A percentile compares a stretch with the other conserved stretches of the same genome.
Conservation (phyloP, 352 stramenopile genomes). For the Globisporangium radiosum region DNA sequence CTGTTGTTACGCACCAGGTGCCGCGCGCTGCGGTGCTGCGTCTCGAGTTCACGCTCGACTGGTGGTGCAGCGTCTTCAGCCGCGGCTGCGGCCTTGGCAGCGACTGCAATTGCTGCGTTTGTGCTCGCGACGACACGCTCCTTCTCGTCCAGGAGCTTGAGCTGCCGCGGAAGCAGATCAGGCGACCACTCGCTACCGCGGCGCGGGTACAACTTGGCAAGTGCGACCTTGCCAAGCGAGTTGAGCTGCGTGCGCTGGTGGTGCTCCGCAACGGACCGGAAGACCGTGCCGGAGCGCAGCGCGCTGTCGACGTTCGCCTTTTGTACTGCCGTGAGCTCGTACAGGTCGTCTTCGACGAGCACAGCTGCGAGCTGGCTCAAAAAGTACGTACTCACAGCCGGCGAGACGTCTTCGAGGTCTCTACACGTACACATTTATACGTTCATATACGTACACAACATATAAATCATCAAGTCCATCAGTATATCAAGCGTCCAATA, state of each 20-base stretch:
- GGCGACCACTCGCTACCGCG: slow-evolving; percentile 69
- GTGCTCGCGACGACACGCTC: neutral
- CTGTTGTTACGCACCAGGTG: no score
- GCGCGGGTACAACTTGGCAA: slow-evolving; percentile 57
- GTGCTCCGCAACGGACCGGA: slow-evolving; percentile 57
- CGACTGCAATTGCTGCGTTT: neutral
- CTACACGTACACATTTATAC: slow-evolving; percentile 11
- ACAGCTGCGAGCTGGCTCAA: slow-evolving; percentile 69
- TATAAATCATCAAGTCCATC: neutral
- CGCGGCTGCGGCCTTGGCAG: neutral
- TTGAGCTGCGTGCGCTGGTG: slow-evolving; percentile 41
- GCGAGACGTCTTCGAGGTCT: slow-evolving; percentile 54
- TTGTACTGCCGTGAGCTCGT: slow-evolving; percentile 42
- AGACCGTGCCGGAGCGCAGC: slow-evolving; percentile 46
- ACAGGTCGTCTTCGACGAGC: slow-evolving; percentile 64
- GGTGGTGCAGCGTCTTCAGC: neutral
- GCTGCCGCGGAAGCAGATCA: slow-evolving; percentile 52
- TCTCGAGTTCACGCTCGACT: no score
- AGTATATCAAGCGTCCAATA: neutral
- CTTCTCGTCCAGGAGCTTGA: slow-evolving; percentile 46
- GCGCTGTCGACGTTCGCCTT: slow-evolving; percentile 44
- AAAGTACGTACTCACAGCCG: slow-evolving; percentile 76
- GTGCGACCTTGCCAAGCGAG: slow-evolving; percentile 49
- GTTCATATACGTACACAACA: slow-evolving; percentile 1
- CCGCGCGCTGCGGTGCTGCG: no score